A percentile compares a stretch with the other conserved stretches of the same genome.
phyloP scores from a whole-genome alignment of 768 basidiomycete species.

The Clavaria fumosa region DNA sequence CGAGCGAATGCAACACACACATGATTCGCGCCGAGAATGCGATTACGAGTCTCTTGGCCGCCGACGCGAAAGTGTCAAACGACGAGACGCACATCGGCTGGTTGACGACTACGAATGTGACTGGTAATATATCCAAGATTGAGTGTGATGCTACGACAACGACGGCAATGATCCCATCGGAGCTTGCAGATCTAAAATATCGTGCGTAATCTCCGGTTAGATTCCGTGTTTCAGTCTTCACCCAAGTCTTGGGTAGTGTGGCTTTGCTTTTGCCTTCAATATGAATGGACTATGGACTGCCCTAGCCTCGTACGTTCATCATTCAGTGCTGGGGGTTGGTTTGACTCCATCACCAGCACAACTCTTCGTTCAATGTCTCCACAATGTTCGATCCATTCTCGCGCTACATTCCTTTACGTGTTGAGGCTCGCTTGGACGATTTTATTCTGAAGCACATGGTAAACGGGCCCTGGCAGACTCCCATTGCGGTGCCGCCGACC shows the following conservation, averaged over 20 bases:
- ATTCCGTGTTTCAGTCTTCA: neutral
- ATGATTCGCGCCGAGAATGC: slow-evolving; percentile 2
- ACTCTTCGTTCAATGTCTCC: neutral
- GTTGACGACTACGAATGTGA: neutral
- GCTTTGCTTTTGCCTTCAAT: neutral
- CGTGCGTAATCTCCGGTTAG: too few relatives aligned
- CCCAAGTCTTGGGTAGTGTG: neutral
- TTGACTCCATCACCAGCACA: neutral
- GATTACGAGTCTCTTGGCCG: neutral
- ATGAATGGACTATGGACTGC: neutral
- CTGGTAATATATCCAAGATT: neutral
- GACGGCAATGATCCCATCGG: neutral
- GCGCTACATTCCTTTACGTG: neutral
- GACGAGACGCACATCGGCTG: neutral
- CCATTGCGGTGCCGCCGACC: neutral
- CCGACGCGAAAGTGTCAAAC: neutral
- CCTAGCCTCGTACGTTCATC: neutral
- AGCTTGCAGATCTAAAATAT: neutral
- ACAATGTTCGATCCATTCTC: slow-evolving; percentile 1
- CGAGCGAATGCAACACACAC: neutral
- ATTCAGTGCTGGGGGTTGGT: neutral
- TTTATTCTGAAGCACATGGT: too few relatives aligned
- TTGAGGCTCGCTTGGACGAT: neutral
- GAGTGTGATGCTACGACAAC: neutral
- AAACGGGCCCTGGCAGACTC: neutral